These are phyloP conservation scores for Mycena belliarum DNA, from an alignment of 768 basidiomycete genomes.

Conservation along the genomic window DNA sequence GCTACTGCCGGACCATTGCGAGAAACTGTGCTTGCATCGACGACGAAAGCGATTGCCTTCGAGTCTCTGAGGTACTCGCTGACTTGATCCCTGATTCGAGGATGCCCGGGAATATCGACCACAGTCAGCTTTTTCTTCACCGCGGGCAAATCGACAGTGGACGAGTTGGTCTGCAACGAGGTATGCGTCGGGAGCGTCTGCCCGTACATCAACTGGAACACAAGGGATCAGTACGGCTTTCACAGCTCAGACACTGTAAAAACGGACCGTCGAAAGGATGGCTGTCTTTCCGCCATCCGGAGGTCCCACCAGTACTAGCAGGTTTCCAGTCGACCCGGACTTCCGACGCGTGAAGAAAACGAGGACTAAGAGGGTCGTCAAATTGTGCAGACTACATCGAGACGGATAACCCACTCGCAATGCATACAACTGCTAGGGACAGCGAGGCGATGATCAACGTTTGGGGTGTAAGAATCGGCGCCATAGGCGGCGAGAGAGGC, in stretches of 20 bases:
- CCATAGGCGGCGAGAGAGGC: slow-evolving; percentile 39
- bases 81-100: slow-evolving; percentile 75
- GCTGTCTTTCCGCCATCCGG: slow-evolving; percentile 83
- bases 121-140: slow-evolving; percentile 50
- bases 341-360: slow-evolving; percentile 45
- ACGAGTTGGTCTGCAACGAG: slow-evolving; percentile 73
- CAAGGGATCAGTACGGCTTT: slow-evolving; percentile 1
- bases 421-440: slow-evolving; percentile 40
- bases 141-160: slow-evolving; percentile 44
- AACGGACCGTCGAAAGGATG: slow-evolving; percentile 66
- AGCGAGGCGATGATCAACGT: slow-evolving; percentile 45
- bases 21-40: slow-evolving; percentile 77
- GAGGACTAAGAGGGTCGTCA: slow-evolving; percentile 36
- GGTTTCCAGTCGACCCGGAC: slow-evolving; percentile 51
- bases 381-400: background rate
- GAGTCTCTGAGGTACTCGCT: slow-evolving; percentile 62
- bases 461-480: slow-evolving; percentile 38
- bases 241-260: background rate
- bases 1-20: slow-evolving; percentile 74
- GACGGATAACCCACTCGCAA: slow-evolving; percentile 40
- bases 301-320: slow-evolving; percentile 75
- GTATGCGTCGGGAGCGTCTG: slow-evolving; percentile 70
- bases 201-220: slow-evolving; percentile 60
- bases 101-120: slow-evolving; percentile 85
- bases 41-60: slow-evolving; percentile 73